Evolutionary conservation across 352 stramenopile genomes (phyloP).

Genomic region (Globisporangium abappressorium): DNA sequence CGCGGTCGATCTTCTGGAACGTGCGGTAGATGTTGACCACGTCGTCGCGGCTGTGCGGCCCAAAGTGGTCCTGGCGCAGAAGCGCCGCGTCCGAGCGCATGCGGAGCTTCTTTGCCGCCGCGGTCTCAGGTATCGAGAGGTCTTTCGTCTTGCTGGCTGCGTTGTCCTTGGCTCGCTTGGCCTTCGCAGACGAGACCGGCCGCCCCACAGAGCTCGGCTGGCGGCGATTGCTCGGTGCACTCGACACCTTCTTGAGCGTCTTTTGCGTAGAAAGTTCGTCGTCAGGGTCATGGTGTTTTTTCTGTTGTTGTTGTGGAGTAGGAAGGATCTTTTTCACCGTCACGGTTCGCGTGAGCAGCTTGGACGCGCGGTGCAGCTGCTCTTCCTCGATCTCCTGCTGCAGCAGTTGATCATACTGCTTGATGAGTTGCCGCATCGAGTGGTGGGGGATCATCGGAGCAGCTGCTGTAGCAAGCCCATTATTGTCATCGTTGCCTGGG

Average conservation of each 20-base stretch:
- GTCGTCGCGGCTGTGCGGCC: constrained; percentile 59
- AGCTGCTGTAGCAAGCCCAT: neutral
- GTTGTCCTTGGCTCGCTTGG: neutral
- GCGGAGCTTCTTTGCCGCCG: constrained; percentile 50
- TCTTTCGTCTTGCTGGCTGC: neutral
- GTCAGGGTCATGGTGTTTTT: neutral
- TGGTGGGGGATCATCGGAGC: constrained; percentile 1
- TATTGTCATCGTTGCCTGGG: neutral
- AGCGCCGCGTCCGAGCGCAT: constrained; percentile 61
- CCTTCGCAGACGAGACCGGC: constrained; percentile 10
- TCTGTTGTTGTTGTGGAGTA: neutral
- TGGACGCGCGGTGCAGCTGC: constrained; percentile 23
- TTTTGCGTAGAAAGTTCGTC: neutral
- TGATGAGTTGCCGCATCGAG: constrained; percentile 38
- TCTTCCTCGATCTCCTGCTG: constrained; percentile 28
- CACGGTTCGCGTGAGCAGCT: constrained; percentile 13
- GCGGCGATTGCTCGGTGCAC: constrained; percentile 9
- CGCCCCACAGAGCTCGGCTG: neutral
- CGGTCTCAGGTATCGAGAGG: neutral
- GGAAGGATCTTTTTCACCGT: neutral
- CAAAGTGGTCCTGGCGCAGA: constrained; percentile 63
- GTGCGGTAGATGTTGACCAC: constrained; percentile 72
- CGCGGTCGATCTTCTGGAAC: constrained; percentile 69
- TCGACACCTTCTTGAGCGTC: constrained; percentile 15
- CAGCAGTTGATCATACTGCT: constrained; percentile 47